phyloP scores from a whole-genome alignment of 805 yeast genomes.

The Myxozyma mucilagina region DNA sequence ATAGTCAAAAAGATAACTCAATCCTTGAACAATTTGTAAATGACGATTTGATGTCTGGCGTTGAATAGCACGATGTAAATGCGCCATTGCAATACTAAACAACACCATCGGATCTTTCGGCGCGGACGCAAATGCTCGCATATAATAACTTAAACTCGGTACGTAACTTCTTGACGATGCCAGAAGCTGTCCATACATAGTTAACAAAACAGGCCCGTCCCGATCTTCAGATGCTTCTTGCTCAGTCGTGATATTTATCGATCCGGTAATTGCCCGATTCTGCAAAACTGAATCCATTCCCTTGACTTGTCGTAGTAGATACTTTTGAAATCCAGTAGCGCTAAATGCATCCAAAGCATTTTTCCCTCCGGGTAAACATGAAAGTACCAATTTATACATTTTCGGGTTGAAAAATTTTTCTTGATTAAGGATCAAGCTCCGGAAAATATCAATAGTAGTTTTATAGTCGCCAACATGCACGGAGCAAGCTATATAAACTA shows the following conservation, averaged over 20 bases:
- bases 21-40: constrained; percentile 81
- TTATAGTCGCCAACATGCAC: constrained; percentile 52
- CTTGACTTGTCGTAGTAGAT: constrained; percentile 82
- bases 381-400: constrained; percentile 63
- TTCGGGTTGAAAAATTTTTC: constrained; percentile 75
- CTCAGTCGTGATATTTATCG: constrained; percentile 59
- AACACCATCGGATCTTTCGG: constrained; percentile 79
- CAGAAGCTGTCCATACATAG: constrained; percentile 76
- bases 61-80: constrained; percentile 89
- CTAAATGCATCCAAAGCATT: constrained; percentile 62
- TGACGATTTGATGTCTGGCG: constrained; percentile 84
- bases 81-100: constrained; percentile 72
- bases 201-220: constrained; percentile 59
- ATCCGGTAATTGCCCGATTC: constrained; percentile 63
- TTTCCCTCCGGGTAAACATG: constrained; percentile 60
- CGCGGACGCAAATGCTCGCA: constrained; percentile 65
- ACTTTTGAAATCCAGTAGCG: constrained; percentile 84
- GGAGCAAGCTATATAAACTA: constrained; percentile 67
- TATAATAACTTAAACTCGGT: constrained; percentile 76
- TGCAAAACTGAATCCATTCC: constrained; percentile 74
- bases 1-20: constrained; percentile 76
- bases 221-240: constrained; percentile 6
- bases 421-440: constrained; percentile 47
- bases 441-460: constrained; percentile 56
- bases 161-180: constrained; percentile 80